Evolutionary conservation across 257 asterid species (phyloP), one percentile per base, ranked within the genome.

Genomic region (Thymus mandschuricus): DNA sequence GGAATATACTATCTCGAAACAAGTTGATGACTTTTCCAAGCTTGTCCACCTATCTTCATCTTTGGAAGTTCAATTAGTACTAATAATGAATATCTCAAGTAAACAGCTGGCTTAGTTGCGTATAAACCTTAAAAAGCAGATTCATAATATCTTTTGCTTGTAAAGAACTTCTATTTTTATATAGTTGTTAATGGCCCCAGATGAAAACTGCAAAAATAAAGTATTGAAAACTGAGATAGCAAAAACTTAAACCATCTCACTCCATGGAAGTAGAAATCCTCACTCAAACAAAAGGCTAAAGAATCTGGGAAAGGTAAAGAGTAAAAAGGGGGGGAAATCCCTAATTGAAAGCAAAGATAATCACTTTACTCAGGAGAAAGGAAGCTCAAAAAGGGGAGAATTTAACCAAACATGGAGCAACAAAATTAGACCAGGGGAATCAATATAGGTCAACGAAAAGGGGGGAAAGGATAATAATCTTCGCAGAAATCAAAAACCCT

Each of bases 341-440:
- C 30, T 8, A 70, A 61, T 49, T 61, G 41, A 58, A 10, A 40
- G 72, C 58, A 66, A 65, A 71, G 78, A 33, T 59, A 28, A 62
- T 60, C 56, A 52, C 75, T 69, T 73, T 64, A 59, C 56, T 41
- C 54, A 57, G 56, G 43, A 40, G 58, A 34, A 57, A 64, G 29
- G 64, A 49, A 75, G 64, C 46, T 27, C 28, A 71, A 66, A 75
- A 64, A 29, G 74, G 35, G 69, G 40, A 30, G 51, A 55, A 48
- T 61, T 41, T 30, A 56, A 63, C 43, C 78, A 75, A 70, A 75
- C 59, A 63, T 6, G 70, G 64, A 72, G 8, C 65, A 72, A 76
- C 51, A 66, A 34, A 63, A 72, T 46, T 50, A 43, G 60, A 69
- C 65, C 35, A 49, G 33, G 46, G 62, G 71, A 70, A 75, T 41